Evolutionary conservation across 1,139 yeast species (phyloP).

Genomic region (Yamadazyma dendronema): DNA sequence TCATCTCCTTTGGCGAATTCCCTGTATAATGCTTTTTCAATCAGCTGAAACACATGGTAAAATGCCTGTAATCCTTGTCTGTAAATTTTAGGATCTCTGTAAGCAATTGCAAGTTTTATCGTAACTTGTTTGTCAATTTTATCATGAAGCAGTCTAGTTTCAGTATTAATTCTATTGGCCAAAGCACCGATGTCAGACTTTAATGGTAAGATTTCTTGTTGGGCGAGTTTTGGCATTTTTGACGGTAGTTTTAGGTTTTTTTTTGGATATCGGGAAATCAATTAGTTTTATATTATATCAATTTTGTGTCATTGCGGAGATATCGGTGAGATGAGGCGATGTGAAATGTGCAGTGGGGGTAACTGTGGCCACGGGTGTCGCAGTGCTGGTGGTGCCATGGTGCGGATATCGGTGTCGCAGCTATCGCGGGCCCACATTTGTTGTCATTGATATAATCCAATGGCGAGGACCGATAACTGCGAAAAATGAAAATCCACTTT

Average conservation of each 20-base stretch:
- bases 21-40: constrained; percentile 54
- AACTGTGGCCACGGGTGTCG: no score
- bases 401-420: no score
- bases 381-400: no score
- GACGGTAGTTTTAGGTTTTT: background rate
- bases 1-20: constrained; percentile 38
- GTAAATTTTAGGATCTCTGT: constrained; percentile 71
- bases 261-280: background rate
- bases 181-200: constrained; percentile 77
- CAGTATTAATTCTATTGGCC: constrained; percentile 73
- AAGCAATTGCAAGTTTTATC: constrained; percentile 69
- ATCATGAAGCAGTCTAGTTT: constrained; percentile 66
- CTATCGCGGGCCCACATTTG: no score
- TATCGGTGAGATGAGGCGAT: constrained; percentile 11
- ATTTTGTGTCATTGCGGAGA: constrained; percentile 14
- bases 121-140: constrained; percentile 69
- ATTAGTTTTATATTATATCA: no score
- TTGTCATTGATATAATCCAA: no score
- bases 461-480: no score
- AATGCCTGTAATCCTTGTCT: constrained; percentile 80
- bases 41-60: constrained; percentile 70
- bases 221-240: constrained; percentile 19
- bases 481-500: no score
- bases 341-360: background rate
- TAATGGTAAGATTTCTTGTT: constrained; percentile 64